Conservation (phyloP, 2,329 filamentous ascomycete species). For the Ceratocystis cubensis region DNA sequence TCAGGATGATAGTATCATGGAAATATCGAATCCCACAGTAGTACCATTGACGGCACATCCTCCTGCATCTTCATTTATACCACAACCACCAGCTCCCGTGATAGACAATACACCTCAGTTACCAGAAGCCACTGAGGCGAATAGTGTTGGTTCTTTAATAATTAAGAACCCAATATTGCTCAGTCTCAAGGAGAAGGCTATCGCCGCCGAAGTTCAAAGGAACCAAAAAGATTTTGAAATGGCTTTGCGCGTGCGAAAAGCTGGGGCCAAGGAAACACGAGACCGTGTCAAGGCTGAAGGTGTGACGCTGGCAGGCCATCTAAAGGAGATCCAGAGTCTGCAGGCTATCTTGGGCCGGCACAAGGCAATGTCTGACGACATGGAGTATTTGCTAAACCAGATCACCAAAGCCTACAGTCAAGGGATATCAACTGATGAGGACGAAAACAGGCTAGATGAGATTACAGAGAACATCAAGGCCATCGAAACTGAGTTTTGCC, state of each 20-base stretch:
- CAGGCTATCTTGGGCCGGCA: slow-evolving; percentile 33
- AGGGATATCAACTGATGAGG: slow-evolving; percentile 39
- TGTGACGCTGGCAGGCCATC: slow-evolving; percentile 35
- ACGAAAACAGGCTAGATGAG: slow-evolving; percentile 39
- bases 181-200: slow-evolving; percentile 28
- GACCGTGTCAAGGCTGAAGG: slow-evolving; percentile 39
- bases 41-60: slow-evolving; percentile 4
- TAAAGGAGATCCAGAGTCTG: slow-evolving; percentile 34
- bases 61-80: slow-evolving; percentile 9
- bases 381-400: slow-evolving; percentile 35
- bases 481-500: slow-evolving; percentile 14
- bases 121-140: slow-evolving; percentile 20
- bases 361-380: slow-evolving; percentile 32
- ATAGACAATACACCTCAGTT: slow-evolving; percentile 11
- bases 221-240: slow-evolving; percentile 38
- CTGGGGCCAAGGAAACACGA: slow-evolving; percentile 33
- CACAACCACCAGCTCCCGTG: background rate
- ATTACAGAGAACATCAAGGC: slow-evolving; percentile 33
- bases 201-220: slow-evolving; percentile 34
- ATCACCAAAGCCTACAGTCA: slow-evolving; percentile 41
- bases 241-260: slow-evolving; percentile 36
- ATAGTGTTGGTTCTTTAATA: slow-evolving; percentile 24
- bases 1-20: slow-evolving; percentile 1
- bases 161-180: slow-evolving; percentile 28
- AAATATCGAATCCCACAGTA: background rate